Percentiles rank a stretch among this genome's conserved stretches.
Conservation (phyloP, 2,329 filamentous ascomycete species). For the Xylaria digitata region DNA sequence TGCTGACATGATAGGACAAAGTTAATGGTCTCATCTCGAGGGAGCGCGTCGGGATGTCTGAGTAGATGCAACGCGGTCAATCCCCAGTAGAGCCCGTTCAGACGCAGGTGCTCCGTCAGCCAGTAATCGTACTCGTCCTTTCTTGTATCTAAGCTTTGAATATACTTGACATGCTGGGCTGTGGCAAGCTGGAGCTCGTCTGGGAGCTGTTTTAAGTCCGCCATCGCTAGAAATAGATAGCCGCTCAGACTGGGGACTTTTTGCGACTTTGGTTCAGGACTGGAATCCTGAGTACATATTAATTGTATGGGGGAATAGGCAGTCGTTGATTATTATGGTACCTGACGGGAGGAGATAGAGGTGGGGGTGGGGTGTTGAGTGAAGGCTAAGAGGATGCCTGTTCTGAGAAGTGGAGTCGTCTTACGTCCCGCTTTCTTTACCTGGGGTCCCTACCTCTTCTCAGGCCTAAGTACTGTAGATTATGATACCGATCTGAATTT, state of each 20-base stretch:
- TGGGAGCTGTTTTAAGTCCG: conserved; percentile 51
- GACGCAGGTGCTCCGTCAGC: conserved; percentile 94
- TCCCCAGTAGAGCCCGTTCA: conserved; percentile 98
- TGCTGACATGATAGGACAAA: conserved; percentile 97
- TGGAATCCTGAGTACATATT: neutral
- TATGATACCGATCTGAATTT: too few species aligned
- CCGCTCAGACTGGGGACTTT: neutral
- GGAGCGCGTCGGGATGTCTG: conserved; percentile 81
- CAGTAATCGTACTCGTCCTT: conserved; percentile 98
- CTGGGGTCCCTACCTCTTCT: too few species aligned
- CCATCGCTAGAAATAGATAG: conserved; percentile 46
- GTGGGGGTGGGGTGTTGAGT: conserved; percentile 7
- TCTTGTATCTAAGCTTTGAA: conserved; percentile 89
- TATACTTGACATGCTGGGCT: conserved; percentile 84
- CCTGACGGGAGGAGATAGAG: neutral
- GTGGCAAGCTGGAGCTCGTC: conserved; percentile 61
- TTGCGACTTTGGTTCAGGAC: neutral
- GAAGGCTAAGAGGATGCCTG: conserved; percentile 1
- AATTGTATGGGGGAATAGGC: neutral
- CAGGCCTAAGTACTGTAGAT: too few species aligned
- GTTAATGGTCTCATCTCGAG: conserved; percentile 82
- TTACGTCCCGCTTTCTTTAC: too few species aligned
- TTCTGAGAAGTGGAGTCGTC: conserved; percentile 71
- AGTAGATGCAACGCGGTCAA: conserved; percentile 89
- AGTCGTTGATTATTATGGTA: neutral